These are phyloP conservation scores for Onygenales sp. DNA, from an alignment of 2,329 filamentous ascomycete genomes.

Conservation along the genomic window DNA sequence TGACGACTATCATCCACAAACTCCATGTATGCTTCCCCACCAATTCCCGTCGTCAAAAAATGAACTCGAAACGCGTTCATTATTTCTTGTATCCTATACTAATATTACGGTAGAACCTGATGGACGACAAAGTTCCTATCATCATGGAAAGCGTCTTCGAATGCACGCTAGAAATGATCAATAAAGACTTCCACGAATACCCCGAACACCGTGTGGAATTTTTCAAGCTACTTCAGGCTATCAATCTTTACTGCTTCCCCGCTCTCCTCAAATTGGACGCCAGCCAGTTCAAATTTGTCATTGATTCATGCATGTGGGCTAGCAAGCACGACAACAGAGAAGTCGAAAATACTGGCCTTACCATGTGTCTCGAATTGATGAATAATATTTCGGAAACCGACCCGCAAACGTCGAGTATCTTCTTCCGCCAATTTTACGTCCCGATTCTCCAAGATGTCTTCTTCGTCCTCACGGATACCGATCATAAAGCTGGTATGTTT, in stretches of 20 bases:
- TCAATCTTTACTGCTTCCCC: conserved; percentile 96
- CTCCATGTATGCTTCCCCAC: conserved; percentile 70
- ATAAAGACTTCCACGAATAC: conserved; percentile 99
- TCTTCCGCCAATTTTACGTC: conserved; percentile 97
- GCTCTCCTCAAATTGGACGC: conserved; percentile 88
- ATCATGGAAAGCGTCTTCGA: conserved; percentile 99
- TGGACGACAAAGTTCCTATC: conserved; percentile 95
- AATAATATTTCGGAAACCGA: conserved; percentile 96
- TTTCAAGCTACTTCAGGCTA: conserved; percentile 90
- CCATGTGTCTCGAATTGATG: conserved; percentile 96
- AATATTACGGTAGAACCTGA: conserved; percentile 56
- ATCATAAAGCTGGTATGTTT: conserved; percentile 75
- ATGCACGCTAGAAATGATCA: conserved; percentile 98
- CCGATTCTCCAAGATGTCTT: conserved; percentile 95
- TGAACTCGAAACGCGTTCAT: conserved; percentile 4
- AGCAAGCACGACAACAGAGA: conserved; percentile 99
- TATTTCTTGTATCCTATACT: conserved; percentile 18
- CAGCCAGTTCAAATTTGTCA: conserved; percentile 97
- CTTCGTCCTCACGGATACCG: conserved; percentile 93
- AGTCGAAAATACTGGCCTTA: conserved; percentile 89
- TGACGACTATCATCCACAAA: conserved; percentile 95
- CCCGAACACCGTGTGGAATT: conserved; percentile 99
- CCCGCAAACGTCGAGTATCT: conserved; percentile 73
- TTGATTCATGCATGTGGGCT: conserved; percentile 99
- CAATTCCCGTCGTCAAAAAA: conserved; percentile 23